Base-by-base conservation (phyloP, 805 yeast species). In the Candida sithepensis region DNA sequence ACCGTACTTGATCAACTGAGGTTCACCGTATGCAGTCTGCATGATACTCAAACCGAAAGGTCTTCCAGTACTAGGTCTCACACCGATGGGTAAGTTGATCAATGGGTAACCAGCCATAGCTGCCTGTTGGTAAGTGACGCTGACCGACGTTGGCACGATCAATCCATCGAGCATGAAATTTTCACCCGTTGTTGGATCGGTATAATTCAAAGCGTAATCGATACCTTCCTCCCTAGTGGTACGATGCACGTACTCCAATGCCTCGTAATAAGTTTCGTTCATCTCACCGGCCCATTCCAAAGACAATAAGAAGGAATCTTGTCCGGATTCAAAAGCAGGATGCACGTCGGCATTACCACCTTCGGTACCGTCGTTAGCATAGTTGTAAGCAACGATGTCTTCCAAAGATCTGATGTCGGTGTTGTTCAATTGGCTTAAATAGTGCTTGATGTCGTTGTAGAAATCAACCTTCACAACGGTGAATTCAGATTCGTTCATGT, bases 71-170 rank as follows among this genome's bases (percentile, higher is more conserved):
- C 47, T 50, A 4, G 49, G 21, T n/a, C 48, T 48, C 10, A 50
- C 49, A 28, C 60, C 60, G 33, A 61, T 53, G 3, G 66, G 66
- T 21, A 62, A 42, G 2, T 63, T 60, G 13, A 62, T 48, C 56
- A 59, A 54, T 4, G 66, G 66, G 45, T 62, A 62, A 12, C 61
- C 66, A 10, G 66, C 65, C 48, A 58, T 59, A 6, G 65, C 66
- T 26, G 66, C 62, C 46, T 60, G 66, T 38, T 60, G 64, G 44
- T 59, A 60, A 18, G 59, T 53, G 42, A 62, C 60, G 7, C 60
- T 43, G 18, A 50, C 43, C 6, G 60, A 57, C 20, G 54, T 50
- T 39, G 62, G 62, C 42, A 54, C 59, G 14, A 58, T 30, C 26
- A 59, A 47, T 45, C 56, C 61, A 45, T 62, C 65, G 24, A 62